Evolutionary conservation across 352 stramenopile species (phyloP).

Genomic region (Achlya hypogyna): DNA sequence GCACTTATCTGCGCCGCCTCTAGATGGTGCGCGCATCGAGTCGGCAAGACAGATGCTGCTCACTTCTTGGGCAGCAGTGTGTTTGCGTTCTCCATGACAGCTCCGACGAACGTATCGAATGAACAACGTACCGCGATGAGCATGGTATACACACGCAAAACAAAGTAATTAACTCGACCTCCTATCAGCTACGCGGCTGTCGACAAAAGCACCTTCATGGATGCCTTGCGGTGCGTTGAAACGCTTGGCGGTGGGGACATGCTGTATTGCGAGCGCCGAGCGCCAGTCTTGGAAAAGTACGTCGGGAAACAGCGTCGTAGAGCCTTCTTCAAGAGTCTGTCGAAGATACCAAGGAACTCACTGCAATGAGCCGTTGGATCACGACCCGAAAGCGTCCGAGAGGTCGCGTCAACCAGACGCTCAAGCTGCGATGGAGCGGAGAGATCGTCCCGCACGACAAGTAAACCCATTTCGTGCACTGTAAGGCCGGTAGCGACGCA

Average conservation of each 20-base stretch:
- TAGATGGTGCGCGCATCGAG: no score
- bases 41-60: no score
- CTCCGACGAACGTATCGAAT: no score
- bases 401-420: background rate
- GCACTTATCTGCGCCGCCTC: no score
- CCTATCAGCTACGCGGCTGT: background rate
- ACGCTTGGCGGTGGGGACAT: no score
- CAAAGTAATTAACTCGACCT: background rate
- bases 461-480: conserved; percentile 37
- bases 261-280: no score
- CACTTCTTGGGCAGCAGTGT: no score
- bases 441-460: conserved; percentile 13
- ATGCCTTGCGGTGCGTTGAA: background rate
- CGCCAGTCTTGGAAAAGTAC: background rate
- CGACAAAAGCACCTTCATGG: conserved; percentile 6
- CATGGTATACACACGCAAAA: no score
- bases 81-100: no score
- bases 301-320: background rate
- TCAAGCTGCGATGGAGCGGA: background rate
- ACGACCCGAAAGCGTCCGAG: background rate
- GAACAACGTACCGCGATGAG: no score
- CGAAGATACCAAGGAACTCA: background rate
- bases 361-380: background rate
- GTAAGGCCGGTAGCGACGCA: conserved; percentile 42
- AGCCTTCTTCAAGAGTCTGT: background rate